These are phyloP conservation scores for Helenozyma baotianmanensis DNA, from an alignment of 805 yeast species.

Conservation along the genomic window DNA sequence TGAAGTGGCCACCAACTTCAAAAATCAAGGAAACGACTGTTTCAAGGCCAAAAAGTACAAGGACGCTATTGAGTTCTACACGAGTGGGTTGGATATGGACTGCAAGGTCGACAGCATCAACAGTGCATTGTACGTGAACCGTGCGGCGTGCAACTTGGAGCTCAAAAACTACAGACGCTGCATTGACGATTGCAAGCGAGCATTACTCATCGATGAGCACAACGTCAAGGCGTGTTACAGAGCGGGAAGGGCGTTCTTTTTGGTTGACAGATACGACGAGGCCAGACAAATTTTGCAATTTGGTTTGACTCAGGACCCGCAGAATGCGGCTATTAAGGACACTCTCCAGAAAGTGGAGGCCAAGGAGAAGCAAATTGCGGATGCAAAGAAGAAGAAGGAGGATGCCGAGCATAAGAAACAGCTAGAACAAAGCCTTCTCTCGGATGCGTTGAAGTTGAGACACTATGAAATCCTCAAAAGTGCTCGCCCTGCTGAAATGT, in stretches of 20 bases:
- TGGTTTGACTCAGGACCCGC: constrained; percentile 58
- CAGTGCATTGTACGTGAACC: constrained; percentile 65
- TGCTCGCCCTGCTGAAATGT: constrained; percentile 49
- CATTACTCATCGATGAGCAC: constrained; percentile 58
- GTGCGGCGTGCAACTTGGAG: constrained; percentile 90
- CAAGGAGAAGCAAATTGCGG: constrained; percentile 18
- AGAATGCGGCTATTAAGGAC: constrained; percentile 50
- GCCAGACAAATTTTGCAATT: constrained; percentile 62
- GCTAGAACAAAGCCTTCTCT: constrained; percentile 40
- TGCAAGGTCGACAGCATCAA: constrained; percentile 54
- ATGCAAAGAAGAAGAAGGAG: constrained; percentile 30
- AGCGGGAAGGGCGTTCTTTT: constrained; percentile 74
- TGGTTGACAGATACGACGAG: constrained; percentile 66
- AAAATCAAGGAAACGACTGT: constrained; percentile 88
- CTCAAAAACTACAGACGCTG: constrained; percentile 80
- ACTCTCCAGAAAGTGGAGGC: constrained; percentile 43
- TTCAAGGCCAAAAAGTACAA: constrained; percentile 66
- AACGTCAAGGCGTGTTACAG: constrained; percentile 83
- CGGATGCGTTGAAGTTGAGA: constrained; percentile 59
- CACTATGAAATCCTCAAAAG: constrained; percentile 49
- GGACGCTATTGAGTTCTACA: constrained; percentile 74
- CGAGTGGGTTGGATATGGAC: constrained; percentile 70
- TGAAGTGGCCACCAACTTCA: constrained; percentile 85
- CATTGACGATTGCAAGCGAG: constrained; percentile 78
- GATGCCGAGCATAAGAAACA: constrained; percentile 38